Conservation (phyloP, 495 filamentous ascomycete species). For the Podospora pseudoanserina region DNA sequence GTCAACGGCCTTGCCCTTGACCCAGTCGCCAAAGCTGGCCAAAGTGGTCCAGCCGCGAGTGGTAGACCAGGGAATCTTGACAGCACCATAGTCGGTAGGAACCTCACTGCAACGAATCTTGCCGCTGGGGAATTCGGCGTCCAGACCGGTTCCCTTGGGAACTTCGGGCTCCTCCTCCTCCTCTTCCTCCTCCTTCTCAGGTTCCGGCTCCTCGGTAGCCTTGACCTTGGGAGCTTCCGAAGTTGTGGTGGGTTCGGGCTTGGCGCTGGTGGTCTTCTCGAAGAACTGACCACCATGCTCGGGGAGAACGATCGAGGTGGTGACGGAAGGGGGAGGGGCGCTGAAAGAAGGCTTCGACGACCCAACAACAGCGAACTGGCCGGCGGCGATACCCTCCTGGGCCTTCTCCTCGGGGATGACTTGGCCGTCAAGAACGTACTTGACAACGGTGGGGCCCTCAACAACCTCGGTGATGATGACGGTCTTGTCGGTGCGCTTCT, state of each 20-base stretch:
- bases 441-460: constrained; percentile 52
- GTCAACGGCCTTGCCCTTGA: constrained; percentile 37
- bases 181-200: not conserved
- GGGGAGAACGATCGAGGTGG: constrained; percentile 23
- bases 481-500: constrained; percentile 41
- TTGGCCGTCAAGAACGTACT: constrained; percentile 59
- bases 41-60: constrained; percentile 79
- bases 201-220: constrained; percentile 16
- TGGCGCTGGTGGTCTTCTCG: constrained; percentile 27
- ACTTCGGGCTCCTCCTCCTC: constrained; percentile 4
- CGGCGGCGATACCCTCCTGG: constrained; percentile 58
- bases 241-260: constrained; percentile 2
- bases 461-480: constrained; percentile 31
- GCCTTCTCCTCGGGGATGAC: constrained; percentile 52
- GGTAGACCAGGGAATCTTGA: constrained; percentile 63
- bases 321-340: constrained; percentile 33
- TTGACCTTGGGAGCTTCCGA: constrained; percentile 9
- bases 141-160: constrained; percentile 51
- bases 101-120: constrained; percentile 66
- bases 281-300: constrained; percentile 34
- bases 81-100: constrained; percentile 79
- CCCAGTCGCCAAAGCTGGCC: constrained; percentile 51
- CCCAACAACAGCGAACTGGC: constrained; percentile 50
- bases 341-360: constrained; percentile 44
- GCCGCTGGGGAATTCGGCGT: constrained; percentile 73